A percentile compares a stretch with the other conserved stretches of the same genome.
Evolutionary conservation across 768 basidiomycete species (phyloP).

Genomic region (Kwoniella bestiolae): DNA sequence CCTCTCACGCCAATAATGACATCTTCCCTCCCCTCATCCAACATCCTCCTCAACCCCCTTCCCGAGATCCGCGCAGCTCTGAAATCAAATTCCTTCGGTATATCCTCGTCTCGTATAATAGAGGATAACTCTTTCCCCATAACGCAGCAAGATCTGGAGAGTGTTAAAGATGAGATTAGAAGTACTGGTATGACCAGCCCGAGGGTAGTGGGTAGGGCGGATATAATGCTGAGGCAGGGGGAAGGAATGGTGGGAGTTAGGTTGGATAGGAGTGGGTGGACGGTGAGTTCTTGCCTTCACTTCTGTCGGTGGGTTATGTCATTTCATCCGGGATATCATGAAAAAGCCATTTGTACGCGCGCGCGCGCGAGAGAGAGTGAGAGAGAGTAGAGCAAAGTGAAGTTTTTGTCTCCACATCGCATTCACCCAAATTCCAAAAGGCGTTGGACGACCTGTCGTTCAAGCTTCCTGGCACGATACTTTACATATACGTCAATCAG

Average conservation of each 20-base stretch:
- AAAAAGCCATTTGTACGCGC: no score
- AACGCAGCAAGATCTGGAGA: background rate
- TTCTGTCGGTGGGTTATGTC: no score
- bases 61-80: conserved; percentile 19
- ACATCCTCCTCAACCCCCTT: conserved; percentile 22
- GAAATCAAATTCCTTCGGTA: conserved; percentile 13
- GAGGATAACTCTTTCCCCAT: conserved; percentile 7
- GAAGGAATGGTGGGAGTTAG: conserved; percentile 26
- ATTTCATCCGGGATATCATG: no score
- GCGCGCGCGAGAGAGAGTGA: no score
- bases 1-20: background rate
- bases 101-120: background rate
- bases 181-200: conserved; percentile 17
- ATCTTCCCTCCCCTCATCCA: background rate
- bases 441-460: no score
- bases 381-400: no score
- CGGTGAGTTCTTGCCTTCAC: conserved; percentile 31
- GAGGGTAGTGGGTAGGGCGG: conserved; percentile 25
- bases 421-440: no score
- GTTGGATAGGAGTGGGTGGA: conserved; percentile 44
- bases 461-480: no score
- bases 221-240: conserved; percentile 20
- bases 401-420: no score
- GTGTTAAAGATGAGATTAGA: conserved; percentile 8
- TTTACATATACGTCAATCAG: no score